Evolutionary conservation across 2,329 filamentous ascomycete species (phyloP), one percentile per base, ranked within the genome.

Genomic region (Penicillium sp.): DNA sequence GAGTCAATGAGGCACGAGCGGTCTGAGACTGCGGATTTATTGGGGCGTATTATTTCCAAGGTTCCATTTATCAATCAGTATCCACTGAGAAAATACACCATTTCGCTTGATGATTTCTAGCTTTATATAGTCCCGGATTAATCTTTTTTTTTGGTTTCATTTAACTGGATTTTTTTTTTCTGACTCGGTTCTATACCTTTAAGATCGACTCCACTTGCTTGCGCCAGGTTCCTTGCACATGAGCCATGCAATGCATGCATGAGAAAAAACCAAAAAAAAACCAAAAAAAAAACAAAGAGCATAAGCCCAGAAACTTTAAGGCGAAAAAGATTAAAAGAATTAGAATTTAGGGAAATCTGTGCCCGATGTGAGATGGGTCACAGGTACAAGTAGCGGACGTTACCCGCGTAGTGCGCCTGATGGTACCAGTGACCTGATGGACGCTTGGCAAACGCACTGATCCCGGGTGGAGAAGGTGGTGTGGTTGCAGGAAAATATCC

Each of bases 1-100:
- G 60, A 64, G 39, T 21, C 10, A 21, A 42, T 6, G 19, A 35
- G 46, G 11, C 26, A 48, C 26, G 46, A 25, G 27, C 48, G 35
- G 47, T 25, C 29, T 25, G 31, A 14, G 31, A 33, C 31, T 26
- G 44, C 10, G 27, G 25, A 50, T 26, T 53, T 45, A 53, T 31
- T 37, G 43, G 56, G n/a, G 45, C 39, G 48, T 57, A 53, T 53
- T 55, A 57, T 55, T 52, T 39, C 49, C 57, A 52, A 57, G 57
- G 53, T 56, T 54, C 39, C 50, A 46, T 51, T 65, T 67, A 67
- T 67, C 65, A 67, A 67, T 67, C 31, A 33, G 31, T 33, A 33
- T 62, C 61, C 59, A 64, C 63, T 42, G 23, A 39, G 14, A 39
- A 27, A 31, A 11, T 21, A 50, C 27, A 21, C 13, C 6, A 16